Evolutionary conservation across 164 flowering plant species (phyloP), one percentile per base, ranked within the genome.

Genomic region (Liquidambar formosana): DNA sequence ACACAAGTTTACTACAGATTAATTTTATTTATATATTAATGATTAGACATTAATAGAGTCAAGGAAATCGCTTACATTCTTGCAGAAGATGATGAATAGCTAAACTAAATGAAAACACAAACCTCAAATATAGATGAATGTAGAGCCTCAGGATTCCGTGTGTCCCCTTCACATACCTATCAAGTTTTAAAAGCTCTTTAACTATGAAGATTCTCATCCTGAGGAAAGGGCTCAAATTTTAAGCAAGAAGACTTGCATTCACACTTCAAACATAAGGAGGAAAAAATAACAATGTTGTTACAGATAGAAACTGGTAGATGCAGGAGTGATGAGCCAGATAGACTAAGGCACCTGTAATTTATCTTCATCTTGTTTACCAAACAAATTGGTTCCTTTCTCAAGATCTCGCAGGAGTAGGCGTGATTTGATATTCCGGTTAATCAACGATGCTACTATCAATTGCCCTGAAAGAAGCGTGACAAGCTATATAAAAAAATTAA

Each of bases 61-160:
- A 8, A 59, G 63, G 44, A 59, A 33, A 27, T 11, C n/a, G 41
- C 41, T 33, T 33, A 2, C 6, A 33, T 33, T 33, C 41, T 33
- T 33, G 41, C 41, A 33, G 6, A 33, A 33, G 8, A 14, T 33
- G n/a, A 49, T 48, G 46, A 16, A 59, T 25, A 76, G 59, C 49
- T 51, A n/a, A 64, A 68, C 27, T 53, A 57, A 33, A 16, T 13
- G 28, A 23, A 60, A 56, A 26, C 27, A 80, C 75, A 71, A 61
- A 95, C 99, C 97, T 91, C 92, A 76, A 92, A 89, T 19, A 92
- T 76, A 12, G 88, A 80, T 73, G 91, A 88, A 80, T 87, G 84
- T 15, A 95, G 67, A 77, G 88, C 88, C 71, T 77, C 65, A 27
- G 82, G 87, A 68, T 92, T 88, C 75, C 99, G 76, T 0, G 97